Evolutionary conservation across 768 basidiomycete genomes (phyloP).

Genomic region (Lactarius sp.): DNA sequence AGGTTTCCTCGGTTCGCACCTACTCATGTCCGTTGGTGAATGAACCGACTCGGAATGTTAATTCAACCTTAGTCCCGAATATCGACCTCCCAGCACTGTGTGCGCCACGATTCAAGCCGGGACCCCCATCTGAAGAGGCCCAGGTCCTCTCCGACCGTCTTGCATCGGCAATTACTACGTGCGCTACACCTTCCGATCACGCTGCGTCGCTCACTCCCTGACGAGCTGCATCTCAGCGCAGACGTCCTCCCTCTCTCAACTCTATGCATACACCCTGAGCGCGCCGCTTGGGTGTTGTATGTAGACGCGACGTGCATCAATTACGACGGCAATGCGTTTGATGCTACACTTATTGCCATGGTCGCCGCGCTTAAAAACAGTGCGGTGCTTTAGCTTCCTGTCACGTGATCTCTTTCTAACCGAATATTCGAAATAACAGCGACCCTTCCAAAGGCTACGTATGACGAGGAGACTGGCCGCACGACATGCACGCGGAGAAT

Average conservation of each 20-base stretch:
- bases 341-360: constrained; percentile 84
- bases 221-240: constrained; percentile 44
- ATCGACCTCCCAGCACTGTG: constrained; percentile 91
- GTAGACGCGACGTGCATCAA: constrained; percentile 94
- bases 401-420: neutral
- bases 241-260: constrained; percentile 56
- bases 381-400: constrained; percentile 37
- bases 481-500: constrained; percentile 57
- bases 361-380: constrained; percentile 82
- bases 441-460: constrained; percentile 63
- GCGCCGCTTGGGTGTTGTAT: constrained; percentile 90
- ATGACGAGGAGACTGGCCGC: constrained; percentile 57
- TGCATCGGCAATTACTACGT: constrained; percentile 63
- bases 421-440: constrained; percentile 40
- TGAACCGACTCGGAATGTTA: constrained; percentile 29
- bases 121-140: constrained; percentile 91
- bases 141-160: constrained; percentile 84
- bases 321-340: constrained; percentile 94
- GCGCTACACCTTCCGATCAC: constrained; percentile 40
- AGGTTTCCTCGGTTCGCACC: constrained; percentile 74
- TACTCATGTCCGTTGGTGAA: neutral
- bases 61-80: constrained; percentile 62
- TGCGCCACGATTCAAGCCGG: constrained; percentile 90
- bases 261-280: constrained; percentile 75
- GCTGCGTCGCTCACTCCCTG: neutral